Percentiles rank a stretch among this genome's conserved stretches.
phyloP scores from a whole-genome alignment of 2,329 filamentous ascomycete genomes.

The Lachnellula suecica region DNA sequence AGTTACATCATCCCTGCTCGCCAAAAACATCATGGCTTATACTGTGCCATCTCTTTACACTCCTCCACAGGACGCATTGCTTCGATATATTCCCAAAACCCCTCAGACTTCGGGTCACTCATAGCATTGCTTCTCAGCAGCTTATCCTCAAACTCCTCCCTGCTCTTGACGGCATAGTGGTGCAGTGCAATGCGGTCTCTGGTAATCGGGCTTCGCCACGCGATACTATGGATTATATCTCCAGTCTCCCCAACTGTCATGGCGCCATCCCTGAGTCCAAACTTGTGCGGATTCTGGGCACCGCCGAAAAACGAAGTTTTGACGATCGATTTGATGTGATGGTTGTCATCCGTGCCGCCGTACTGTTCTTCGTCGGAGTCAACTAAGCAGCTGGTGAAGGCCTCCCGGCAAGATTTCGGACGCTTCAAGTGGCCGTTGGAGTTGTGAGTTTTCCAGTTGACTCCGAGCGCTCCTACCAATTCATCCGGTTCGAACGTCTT shows the following conservation, averaged over 20 bases:
- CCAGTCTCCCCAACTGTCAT: conserved; percentile 30
- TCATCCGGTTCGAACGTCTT: conserved; percentile 24
- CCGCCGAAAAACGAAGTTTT: conserved; percentile 25
- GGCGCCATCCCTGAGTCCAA: conserved; percentile 17
- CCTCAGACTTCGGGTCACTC: conserved; percentile 23
- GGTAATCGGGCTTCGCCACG: conserved; percentile 30
- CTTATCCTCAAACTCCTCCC: conserved; percentile 32
- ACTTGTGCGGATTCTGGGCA: conserved; percentile 26
- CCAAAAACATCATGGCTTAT: too few relatives aligned
- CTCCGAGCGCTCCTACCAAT: conserved; percentile 30
- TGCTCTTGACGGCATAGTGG: conserved; percentile 35
- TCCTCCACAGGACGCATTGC: conserved; percentile 16
- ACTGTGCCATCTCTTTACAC: conserved; percentile 28
- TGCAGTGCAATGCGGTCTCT: conserved; percentile 32
- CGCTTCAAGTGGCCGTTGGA: conserved; percentile 28
- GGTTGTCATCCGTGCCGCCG: conserved; percentile 25
- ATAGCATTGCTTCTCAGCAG: conserved; percentile 26
- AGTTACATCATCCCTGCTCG: too few relatives aligned
- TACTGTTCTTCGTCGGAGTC: conserved; percentile 16
- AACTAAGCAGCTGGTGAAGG: conserved; percentile 32
- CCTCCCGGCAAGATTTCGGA: conserved; percentile 23
- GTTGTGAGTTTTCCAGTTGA: conserved; percentile 35
- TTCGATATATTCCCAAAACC: conserved; percentile 29
- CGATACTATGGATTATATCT: conserved; percentile 19
- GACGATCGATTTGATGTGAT: conserved; percentile 34